Evolutionary conservation across 139 green algal species (phyloP), one percentile per base, ranked within the genome.

Genomic region (Chlorella sp.): DNA sequence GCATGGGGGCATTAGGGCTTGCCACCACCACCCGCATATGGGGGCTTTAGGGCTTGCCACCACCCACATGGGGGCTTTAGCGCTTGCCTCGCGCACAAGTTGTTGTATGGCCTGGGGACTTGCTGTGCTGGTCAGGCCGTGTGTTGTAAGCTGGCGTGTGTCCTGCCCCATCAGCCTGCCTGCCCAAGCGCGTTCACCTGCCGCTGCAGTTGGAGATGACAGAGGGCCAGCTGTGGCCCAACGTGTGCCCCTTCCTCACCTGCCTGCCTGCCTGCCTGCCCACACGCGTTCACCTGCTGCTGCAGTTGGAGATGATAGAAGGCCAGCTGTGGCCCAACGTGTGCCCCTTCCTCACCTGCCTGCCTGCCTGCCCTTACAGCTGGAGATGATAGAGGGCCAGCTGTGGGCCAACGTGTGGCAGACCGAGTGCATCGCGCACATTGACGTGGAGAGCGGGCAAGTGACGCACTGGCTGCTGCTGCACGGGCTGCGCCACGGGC

Each of bases 391-490:
- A 0, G 82, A 92, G 3, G 88, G 87, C 1, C 76, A 91, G 66
- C 70, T 97, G 35, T 94, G 86, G 84, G 92, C 81, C 65, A 97
- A 97, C 72, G 66, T 97, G 0, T 97, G 88, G 88, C 73, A 87
- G 73, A 91, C 82, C 1, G 86, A 96, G 29, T 97, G 92, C 81
- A 93, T 97, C 27, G 92, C 89, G 0, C 78, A 83, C 36, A 92
- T 97, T 35, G 74, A 93, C 66, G 81, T 88, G 0, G 59, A 35
- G 0, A 87, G 67, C 0, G 90, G 88, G 0, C 31, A 71, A 31
- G 86, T 96, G 20, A 79, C 75, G n/a, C 82, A 82, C 50, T 96
- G 91, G 90, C 55, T 93, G 64, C 72, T 88, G 31, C 59, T 93
- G 74, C 75, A 86, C 27, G 79, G 77, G 2, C 80, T 89, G 62